Conservation (phyloP, 2,329 filamentous ascomycete genomes). For the Trichocomaceae sp. region DNA sequence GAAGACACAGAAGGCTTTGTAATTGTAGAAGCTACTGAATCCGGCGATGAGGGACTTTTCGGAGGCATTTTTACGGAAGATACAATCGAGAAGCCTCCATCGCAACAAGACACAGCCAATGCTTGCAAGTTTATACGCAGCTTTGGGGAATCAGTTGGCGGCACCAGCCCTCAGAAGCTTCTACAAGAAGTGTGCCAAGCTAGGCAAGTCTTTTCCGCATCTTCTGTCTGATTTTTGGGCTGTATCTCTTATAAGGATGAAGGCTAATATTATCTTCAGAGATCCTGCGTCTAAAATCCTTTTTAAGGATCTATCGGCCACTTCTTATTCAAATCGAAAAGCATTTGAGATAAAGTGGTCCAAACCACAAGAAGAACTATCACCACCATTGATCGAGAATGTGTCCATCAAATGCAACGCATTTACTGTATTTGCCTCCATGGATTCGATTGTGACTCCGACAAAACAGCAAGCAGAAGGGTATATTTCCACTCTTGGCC, state of each 20-base stretch:
- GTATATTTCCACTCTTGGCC: conserved; percentile 70
- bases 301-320: conserved; percentile 65
- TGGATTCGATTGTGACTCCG: conserved; percentile 67
- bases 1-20: conserved; percentile 14
- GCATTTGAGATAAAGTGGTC: conserved; percentile 71
- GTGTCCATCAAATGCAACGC: conserved; percentile 42
- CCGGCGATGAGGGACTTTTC: conserved; percentile 40
- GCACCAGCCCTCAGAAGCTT: conserved; percentile 66
- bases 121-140: conserved; percentile 58
- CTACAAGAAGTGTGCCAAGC: conserved; percentile 84
- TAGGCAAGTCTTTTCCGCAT: conserved; percentile 43
- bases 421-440: conserved; percentile 57
- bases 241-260: neutral
- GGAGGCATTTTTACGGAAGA: conserved; percentile 52
- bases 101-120: conserved; percentile 27
- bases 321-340: conserved; percentile 69
- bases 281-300: conserved; percentile 62
- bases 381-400: conserved; percentile 36
- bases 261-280: conserved; percentile 37
- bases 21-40: conserved; percentile 35
- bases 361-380: conserved; percentile 57
- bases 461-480: conserved; percentile 77
- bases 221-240: neutral
- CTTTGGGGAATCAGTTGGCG: conserved; percentile 78
- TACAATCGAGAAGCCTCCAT: conserved; percentile 38